phyloP scores from a whole-genome alignment of 768 basidiomycete species.

The Mycena vitilis region DNA sequence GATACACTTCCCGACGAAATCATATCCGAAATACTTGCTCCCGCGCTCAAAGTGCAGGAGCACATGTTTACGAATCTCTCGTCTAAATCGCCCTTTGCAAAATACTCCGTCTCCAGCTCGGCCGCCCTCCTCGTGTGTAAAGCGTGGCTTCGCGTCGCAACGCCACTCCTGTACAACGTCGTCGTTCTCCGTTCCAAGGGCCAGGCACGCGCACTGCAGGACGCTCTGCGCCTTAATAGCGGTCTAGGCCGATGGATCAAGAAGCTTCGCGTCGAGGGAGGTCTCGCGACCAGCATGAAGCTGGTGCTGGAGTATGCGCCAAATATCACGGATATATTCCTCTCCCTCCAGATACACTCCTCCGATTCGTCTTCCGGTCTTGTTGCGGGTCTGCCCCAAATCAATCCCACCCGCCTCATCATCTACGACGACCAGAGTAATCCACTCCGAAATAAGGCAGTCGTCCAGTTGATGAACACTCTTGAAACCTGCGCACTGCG shows the following conservation, averaged over 20 bases:
- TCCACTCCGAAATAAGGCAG: not conserved
- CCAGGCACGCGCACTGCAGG: slow-evolving; percentile 11
- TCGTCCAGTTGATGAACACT: not conserved
- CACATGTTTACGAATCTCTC: slow-evolving; percentile 1
- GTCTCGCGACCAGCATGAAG: not conserved
- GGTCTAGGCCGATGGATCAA: slow-evolving; percentile 17
- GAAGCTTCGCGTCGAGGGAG: slow-evolving; percentile 17
- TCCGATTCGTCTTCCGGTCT: slow-evolving; percentile 11
- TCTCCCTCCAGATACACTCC: slow-evolving; percentile 5
- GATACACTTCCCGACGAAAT: slow-evolving; percentile 21
- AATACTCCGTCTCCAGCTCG: slow-evolving; percentile 14
- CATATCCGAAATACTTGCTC: slow-evolving; percentile 14
- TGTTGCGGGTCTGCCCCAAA: not conserved
- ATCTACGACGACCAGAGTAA: not conserved
- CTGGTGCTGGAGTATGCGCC: not conserved
- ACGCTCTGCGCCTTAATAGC: not conserved
- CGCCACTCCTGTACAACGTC: not conserved
- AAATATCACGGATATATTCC: slow-evolving; percentile 6
- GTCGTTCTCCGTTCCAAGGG: slow-evolving; percentile 17
- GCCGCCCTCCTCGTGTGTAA: slow-evolving; percentile 16
- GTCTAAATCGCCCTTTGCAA: slow-evolving; percentile 11
- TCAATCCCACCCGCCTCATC: slow-evolving; percentile 6
- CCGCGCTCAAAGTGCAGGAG: slow-evolving; percentile 15
- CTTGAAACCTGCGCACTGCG: not conserved
- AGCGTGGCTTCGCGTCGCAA: slow-evolving; percentile 19